Base-by-base conservation (phyloP, 1,284 basidiomycete genomes). In the Rhodotorula mucilaginosa region DNA sequence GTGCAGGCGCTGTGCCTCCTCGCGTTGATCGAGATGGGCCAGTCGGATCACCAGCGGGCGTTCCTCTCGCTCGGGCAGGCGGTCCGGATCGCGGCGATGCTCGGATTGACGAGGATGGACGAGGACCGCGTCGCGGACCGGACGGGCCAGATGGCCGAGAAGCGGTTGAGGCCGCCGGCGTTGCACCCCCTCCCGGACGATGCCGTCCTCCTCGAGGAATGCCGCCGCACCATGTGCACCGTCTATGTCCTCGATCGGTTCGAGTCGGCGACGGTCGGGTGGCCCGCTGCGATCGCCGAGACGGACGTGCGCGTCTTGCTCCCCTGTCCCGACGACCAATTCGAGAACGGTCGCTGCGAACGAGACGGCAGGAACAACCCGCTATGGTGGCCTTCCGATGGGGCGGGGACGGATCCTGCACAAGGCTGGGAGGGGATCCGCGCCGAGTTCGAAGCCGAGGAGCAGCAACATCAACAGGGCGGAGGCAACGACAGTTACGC, bases 171-270 rank as follows among this genome's bases (percentile, higher is more conserved):
- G 18, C 75, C 75, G 13, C 75, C 75, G 4, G 75, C 75, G 12
- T 54, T 76, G n/a, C 75, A 76, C 48, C 49, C 57, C 21, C 63
- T 76, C 23, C 75, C 75, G 48, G 47, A 21, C 10, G 73, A 76
- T 21, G 64, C 68, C 15, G 66, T 76, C 26, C 58, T 76, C 16
- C 54, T 76, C 31, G 75, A 76, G n/a, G 75, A 76, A 47, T 76
- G 75, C 39, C 56, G 75, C 12, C 64, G 75, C 13, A 76, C 75
- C 5, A 76, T 76, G 75, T 73, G 71, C 68, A 61, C 75, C 46
- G 70, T 76, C 23, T 69, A 74, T 62, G 58, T 67, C 49, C 60
- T 76, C 57, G 75, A 76, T 65, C 72, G 75, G 4, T 72, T 74
- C 64, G 75, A 76, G 46, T 58, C 67, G 18, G 73, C 68, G 1